Evolutionary conservation across 441 rosid genomes (phyloP).

Genomic region (Bruguiera hainesii): DNA sequence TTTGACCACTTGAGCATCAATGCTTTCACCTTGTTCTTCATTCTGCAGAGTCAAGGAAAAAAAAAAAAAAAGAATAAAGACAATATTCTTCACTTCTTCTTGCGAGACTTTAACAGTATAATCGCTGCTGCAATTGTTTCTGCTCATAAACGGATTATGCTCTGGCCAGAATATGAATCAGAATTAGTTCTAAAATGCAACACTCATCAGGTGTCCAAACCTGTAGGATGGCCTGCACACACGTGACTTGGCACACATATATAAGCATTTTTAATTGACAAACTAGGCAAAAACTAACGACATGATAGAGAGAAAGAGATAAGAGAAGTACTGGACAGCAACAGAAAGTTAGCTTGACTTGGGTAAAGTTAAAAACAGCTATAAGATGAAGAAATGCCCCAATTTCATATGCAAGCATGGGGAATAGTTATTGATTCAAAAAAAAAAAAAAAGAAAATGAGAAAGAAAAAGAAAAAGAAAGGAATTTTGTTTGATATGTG

Average conservation of each 20-base stretch:
- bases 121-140: too few relatives aligned
- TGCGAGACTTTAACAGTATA: not conserved
- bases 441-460: not conserved
- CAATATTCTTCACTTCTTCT: not conserved
- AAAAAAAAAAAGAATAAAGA: not conserved
- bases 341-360: too few relatives aligned
- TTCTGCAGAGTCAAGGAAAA: slow-evolving; percentile 22
- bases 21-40: slow-evolving; percentile 29
- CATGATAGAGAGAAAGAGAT: not conserved
- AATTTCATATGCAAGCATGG: too few relatives aligned
- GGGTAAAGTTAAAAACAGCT: too few relatives aligned
- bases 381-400: too few relatives aligned
- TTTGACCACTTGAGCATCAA: slow-evolving; percentile 64
- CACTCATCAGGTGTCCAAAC: not conserved
- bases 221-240: slow-evolving; percentile 1
- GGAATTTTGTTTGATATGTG: not conserved
- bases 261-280: not conserved
- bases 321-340: too few relatives aligned
- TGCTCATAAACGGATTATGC: not conserved
- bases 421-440: too few relatives aligned
- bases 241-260: not conserved
- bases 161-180: not conserved
- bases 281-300: not conserved
- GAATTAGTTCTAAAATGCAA: not conserved
- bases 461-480: not conserved